Percentiles rank a stretch among this genome's conserved stretches.
These are phyloP conservation scores for Penicillium fimorum DNA, from an alignment of 495 filamentous ascomycete species.

Conservation along the genomic window DNA sequence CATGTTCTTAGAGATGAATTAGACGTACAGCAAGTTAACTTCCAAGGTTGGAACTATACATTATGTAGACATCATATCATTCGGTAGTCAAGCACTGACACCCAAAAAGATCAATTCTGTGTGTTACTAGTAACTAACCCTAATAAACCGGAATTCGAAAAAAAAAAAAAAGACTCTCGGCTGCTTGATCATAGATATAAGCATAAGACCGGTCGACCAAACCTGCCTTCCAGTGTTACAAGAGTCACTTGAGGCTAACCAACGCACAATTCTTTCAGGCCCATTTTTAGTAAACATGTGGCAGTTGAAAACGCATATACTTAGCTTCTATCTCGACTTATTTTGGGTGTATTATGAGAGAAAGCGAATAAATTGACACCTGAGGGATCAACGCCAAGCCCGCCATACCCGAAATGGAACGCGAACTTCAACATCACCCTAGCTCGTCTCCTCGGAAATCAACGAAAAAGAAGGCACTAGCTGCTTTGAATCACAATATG, in stretches of 20 bases:
- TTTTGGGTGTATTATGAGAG: not conserved
- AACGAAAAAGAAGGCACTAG: not conserved
- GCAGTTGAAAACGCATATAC: not conserved
- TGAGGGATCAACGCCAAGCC: slow-evolving; percentile 6
- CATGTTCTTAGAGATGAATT: not conserved
- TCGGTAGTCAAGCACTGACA: not conserved
- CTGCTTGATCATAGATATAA: not conserved
- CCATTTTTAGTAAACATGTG: not conserved
- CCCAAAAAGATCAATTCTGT: not conserved
- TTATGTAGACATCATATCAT: not conserved
- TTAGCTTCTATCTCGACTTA: not conserved
- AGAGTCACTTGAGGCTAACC: not conserved
- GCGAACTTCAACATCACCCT: slow-evolving; percentile 9
- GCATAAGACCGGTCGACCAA: not conserved
- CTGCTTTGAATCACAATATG: not conserved
- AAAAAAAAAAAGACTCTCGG: too few species aligned
- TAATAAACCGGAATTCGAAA: not conserved
- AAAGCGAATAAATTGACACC: slow-evolving; percentile 1
- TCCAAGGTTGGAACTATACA: not conserved
- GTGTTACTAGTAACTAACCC: not conserved
- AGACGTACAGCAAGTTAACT: not conserved
- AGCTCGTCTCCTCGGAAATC: not conserved
- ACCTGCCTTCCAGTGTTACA: too few species aligned
- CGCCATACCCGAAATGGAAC: slow-evolving; percentile 6
- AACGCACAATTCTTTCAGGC: not conserved